These are phyloP conservation scores for Canna indica DNA, from an alignment of 176 grass and related monocot species.

Conservation along the genomic window DNA sequence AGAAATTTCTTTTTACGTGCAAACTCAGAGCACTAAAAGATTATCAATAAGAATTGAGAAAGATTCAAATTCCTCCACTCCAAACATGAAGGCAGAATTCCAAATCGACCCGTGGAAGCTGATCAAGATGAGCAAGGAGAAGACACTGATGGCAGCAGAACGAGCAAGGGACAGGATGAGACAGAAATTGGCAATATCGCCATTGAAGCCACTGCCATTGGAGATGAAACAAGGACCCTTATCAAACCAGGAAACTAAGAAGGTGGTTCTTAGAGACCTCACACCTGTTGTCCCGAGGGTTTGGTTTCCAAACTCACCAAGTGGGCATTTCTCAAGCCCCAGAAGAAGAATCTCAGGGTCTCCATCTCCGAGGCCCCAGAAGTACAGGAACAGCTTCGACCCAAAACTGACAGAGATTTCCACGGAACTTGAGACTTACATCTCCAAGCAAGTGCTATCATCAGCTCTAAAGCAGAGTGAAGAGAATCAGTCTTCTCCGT, in stretches of 20 bases:
- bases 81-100: constrained; percentile 43
- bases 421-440: constrained; percentile 69
- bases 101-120: constrained; percentile 84
- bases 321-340: constrained; percentile 46
- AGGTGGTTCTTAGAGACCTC: constrained; percentile 31
- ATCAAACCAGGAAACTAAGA: constrained; percentile 33
- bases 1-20: not conserved
- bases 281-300: constrained; percentile 44
- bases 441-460: constrained; percentile 72
- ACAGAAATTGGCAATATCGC: constrained; percentile 32
- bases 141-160: constrained; percentile 66
- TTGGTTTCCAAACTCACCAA: constrained; percentile 59
- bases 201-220: constrained; percentile 66
- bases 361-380: constrained; percentile 48
- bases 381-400: constrained; percentile 65
- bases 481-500: constrained; percentile 47
- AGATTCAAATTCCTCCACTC: constrained; percentile 29
- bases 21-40: constrained; percentile 47
- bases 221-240: constrained; percentile 79
- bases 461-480: constrained; percentile 53
- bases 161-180: constrained; percentile 61
- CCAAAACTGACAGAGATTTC: constrained; percentile 61
- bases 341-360: constrained; percentile 74
- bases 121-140: constrained; percentile 84
- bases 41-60: constrained; percentile 75